Base-by-base conservation (phyloP, 2,329 filamentous ascomycete genomes). In the Hymenotorrendiella dingleyae region DNA sequence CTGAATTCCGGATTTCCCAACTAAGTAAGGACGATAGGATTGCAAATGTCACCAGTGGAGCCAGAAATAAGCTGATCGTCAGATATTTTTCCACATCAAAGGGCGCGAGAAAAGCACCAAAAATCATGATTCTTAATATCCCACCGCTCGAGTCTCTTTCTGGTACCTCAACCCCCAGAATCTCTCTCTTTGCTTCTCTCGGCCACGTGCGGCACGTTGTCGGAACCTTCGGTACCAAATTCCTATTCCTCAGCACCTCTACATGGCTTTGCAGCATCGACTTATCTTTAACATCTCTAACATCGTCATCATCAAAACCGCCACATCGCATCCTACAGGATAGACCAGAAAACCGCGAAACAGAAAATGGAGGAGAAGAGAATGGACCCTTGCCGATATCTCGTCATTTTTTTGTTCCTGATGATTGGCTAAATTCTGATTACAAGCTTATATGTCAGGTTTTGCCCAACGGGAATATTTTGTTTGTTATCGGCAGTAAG, bases 401-500 rank as follows among this genome's bases (percentile, higher is more conserved):
- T 9, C 21, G 35, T 8, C 35, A 37, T 10, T 37, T 37, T 36
- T 37, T 37, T 17, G 23, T 37, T 19, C 35, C 35, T 3, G 14
- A 27, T 37, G 35, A 37, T 14, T 37, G 35, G 35, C 14, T 37
- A 12, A 37, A 14, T 12, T 17, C 35, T 14, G 9, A 26, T 12
- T 17, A 14, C 7, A 14, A 37, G n/a, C 9, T 37, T 17, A 28
- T 37, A 9, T 26, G 26, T 16, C 12, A 37, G 14, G 22, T 28
- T 8, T n/a, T 27, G 7, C 23, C 22, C 7, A 37, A 27, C 5
- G 21, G 21, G 12, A 19, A 37, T 16, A 3, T 37, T 16, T 12
- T 37, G 14, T 37, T 37, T 37, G 35, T 37, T 10, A 37, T 24
- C 10, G 23, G 35, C 10, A n/a, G 27, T 24, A 23, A 37, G 23